Evolutionary conservation across 768 basidiomycete genomes (phyloP), one percentile per base, ranked within the genome.

Genomic region (Mycena olivaceomarginata): DNA sequence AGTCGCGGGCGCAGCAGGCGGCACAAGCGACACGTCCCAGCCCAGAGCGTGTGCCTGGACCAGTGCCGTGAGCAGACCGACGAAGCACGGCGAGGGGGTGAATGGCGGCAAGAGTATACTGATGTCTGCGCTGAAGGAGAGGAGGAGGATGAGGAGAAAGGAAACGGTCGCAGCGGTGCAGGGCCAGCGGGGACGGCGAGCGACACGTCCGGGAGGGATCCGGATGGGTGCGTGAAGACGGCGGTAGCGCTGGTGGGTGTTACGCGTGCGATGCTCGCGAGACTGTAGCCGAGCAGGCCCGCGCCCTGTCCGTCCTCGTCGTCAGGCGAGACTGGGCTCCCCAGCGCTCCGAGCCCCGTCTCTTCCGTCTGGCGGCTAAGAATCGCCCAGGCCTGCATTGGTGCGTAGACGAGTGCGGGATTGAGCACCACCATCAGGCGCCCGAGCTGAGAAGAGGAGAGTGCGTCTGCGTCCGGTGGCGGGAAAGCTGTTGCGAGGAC

Each of bases 1-100:
- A 0, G 93, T 92, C 3, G 92, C 92, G 1, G 91, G 90, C 57
- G 88, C 79, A 6, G 88, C 87, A 4, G 93, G 92, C 6, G 93
- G 93, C 11, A 93, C 86, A 73, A 92, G 84, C 2, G 92, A 93
- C 60, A 93, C 91, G 82, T 94, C 93, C 91, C 91, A 93, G 0
- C 91, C 91, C 7, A 94, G 83, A 0, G 91, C 91, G 82, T 94
- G 93, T 2, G 90, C 91, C 80, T 94, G 93, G 46, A 94, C 75
- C 77, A 93, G 88, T 75, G 87, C 88, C 3, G 93, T 92, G 31
- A 94, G 84, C 20, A 93, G 85, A 0, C 92, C 92, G 78, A 91
- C 82, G 79, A 93, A 93, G 45, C 93, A 82, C 3, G 81, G 78
- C 1, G 90, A 91, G 0, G 89, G 85, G 45, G 88, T 81, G 76